Percentiles rank a stretch among this genome's conserved stretches.
Conservation (phyloP, 192 early-diverging fungal genomes). For the Coemansia sp. region DNA sequence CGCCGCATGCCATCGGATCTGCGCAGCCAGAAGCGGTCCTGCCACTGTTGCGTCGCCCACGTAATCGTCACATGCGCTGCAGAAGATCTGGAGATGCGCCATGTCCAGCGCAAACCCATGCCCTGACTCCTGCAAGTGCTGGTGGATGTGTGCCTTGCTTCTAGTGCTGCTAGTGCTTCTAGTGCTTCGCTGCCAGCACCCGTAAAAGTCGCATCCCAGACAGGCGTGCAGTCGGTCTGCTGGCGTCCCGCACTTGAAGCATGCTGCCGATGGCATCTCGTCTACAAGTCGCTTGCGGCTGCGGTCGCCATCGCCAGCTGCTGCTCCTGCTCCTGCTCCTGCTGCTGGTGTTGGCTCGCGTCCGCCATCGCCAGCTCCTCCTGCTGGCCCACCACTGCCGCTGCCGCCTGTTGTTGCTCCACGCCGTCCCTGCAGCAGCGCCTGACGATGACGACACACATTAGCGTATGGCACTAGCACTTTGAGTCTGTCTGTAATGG, state of each 20-base stretch:
- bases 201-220: slow-evolving; percentile 72
- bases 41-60: slow-evolving; percentile 77
- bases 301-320: slow-evolving; percentile 48
- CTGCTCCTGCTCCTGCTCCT: slow-evolving; percentile 8
- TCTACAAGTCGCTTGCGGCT: slow-evolving; percentile 55
- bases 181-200: slow-evolving; percentile 73
- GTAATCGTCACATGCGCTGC: slow-evolving; percentile 78
- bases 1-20: slow-evolving; percentile 49
- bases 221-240: slow-evolving; percentile 76
- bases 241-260: slow-evolving; percentile 58
- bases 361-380: slow-evolving; percentile 8
- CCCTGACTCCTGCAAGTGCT: slow-evolving; percentile 20
- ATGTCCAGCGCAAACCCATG: slow-evolving; percentile 74
- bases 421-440: slow-evolving; percentile 49
- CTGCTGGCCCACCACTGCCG: too few species aligned
- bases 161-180: too few species aligned
- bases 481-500: slow-evolving; percentile 46
- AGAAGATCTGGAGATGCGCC: slow-evolving; percentile 65
- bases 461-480: slow-evolving; percentile 49
- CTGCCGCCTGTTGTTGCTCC: slow-evolving; percentile 4
- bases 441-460: slow-evolving; percentile 48
- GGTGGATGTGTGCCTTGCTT: slow-evolving; percentile 10
- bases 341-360: slow-evolving; percentile 38
- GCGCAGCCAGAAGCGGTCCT: slow-evolving; percentile 47
- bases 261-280: slow-evolving; percentile 61